Evolutionary conservation across 345 rosid genomes (phyloP), one percentile per base, ranked within the genome.

Genomic region (Citropsis articulata): DNA sequence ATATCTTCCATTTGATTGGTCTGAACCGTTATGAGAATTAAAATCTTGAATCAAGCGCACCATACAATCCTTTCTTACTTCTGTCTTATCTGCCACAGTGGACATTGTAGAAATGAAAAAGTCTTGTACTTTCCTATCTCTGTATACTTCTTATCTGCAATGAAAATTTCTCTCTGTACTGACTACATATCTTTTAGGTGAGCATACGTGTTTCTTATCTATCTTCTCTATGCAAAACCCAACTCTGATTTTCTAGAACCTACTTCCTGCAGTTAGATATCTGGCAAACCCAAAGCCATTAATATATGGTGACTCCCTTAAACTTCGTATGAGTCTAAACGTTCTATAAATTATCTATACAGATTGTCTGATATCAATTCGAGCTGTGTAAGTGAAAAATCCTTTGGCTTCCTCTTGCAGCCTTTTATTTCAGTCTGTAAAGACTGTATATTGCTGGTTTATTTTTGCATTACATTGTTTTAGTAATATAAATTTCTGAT

Each of bases 401-500:
- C 69, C 69, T 73, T 61, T 73, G 33, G 40, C 53, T 36, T 38
- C 28, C 76, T 8, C 25, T 61, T 36, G 27, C 4, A 9, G 1
- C 30, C 24, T 12, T 7, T 40, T 61, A 42, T 53, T 5, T 42
- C 14, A 25, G n/a, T 61, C 48, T 16, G 45, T 61, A 16, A 69
- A 13, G 9, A 9, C 6, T 4, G 36, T 28, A 60, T 59, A 24
- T 27, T 73, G 16, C 61, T 57, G 9, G 18, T 55, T 19, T 35
- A 6, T 57, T 10, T 22, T 27, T 72, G 75, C 27, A 45, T 71
- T 56, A 50, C 13, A 14, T 5, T 0, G 25, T 71, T 25, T 2
- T 27, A 62, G 28, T 45, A 68, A 2, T 3, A 36, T 7, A 45
- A 18, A 22, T 63, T 71, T 77, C 77, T 71, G 59, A 31, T 84